These are phyloP conservation scores for Trichosporon inkin DNA, from an alignment of 1,284 basidiomycete genomes.

Conservation along the genomic window DNA sequence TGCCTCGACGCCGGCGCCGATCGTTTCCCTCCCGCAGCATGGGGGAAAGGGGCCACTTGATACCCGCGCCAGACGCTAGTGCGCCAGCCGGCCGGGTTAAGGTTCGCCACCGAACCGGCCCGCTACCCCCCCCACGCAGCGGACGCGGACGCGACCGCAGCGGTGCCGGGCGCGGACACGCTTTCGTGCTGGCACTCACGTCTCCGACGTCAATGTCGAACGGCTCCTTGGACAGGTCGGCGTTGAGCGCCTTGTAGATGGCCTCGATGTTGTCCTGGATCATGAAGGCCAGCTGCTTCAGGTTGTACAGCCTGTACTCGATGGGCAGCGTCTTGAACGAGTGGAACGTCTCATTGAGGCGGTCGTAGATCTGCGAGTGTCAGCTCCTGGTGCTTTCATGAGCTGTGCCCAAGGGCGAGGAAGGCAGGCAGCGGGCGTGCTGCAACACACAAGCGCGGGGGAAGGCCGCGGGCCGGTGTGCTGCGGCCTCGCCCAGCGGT, in stretches of 20 bases:
- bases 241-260: conserved; percentile 55
- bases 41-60: too few species aligned
- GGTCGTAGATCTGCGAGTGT: conserved; percentile 51
- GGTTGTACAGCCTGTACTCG: conserved; percentile 60
- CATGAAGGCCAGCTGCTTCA: conserved; percentile 61
- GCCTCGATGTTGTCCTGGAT: conserved; percentile 59
- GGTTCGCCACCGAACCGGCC: too few species aligned
- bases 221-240: conserved; percentile 58
- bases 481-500: too few species aligned
- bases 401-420: not conserved
- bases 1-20: too few species aligned
- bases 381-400: not conserved
- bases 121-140: too few species aligned
- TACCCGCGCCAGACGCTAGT: too few species aligned
- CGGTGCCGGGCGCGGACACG: not conserved
- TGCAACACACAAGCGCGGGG: too few species aligned
- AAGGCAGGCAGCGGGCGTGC: not conserved
- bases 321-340: conserved; percentile 56
- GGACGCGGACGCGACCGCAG: not conserved
- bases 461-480: too few species aligned
- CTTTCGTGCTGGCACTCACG: conserved; percentile 25
- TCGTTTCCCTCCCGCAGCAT: not conserved
- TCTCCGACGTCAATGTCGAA: conserved; percentile 34
- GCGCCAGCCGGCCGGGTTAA: too few species aligned
- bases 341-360: conserved; percentile 55